Base-by-base conservation (phyloP, 768 basidiomycete genomes). In the Leucocoprinus birnbaumii region DNA sequence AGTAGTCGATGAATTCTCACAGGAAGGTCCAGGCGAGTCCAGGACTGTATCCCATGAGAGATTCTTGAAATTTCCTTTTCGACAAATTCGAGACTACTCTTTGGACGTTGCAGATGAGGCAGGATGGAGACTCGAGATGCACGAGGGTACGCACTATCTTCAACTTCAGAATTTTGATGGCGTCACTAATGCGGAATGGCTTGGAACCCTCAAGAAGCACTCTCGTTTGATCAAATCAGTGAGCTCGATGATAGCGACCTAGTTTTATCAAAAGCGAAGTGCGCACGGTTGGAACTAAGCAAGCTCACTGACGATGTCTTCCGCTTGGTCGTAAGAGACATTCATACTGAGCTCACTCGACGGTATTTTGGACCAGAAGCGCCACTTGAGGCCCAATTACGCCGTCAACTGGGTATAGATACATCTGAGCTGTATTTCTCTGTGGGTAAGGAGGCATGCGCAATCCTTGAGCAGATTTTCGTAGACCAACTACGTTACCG, bases 31-130 rank as follows among this genome's bases (percentile, higher is more conserved):
- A 5, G 31, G 31, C 31, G 31, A 11, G 31, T 5, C 31, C 6
- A 11, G 31, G 31, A 31, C 6, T 31, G 31, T 11, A 21, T 21
- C 27, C 22, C 25, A 43, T 14, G 27, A 35, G 16, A 42, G 51
- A 34, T 43, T 52, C 31, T 52, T 41, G 1, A 52, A 44, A 14
- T 52, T 52, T 27, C 24, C 18, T 1, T 42, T 43, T 22, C 51
- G 42, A 11, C 51, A 52, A 43, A 44, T 52, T 52, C 40, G 18
- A 41, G 42, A 27, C 7, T 52, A 52, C 34, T 18, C 51, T 14
- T 52, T 31, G 10, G 51, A 52, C 43, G 42, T 52, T 2, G 51
- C 41, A 19, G 42, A 52, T 19, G 51, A 52, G n/a, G 40, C 42
- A 8, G 19, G 34, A 27, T 27, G 40, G 10, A 27, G 51, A 5